A percentile compares a stretch with the other conserved stretches of the same genome.
phyloP scores from a whole-genome alignment of 1,284 basidiomycete species.

The Caloboletus firmus region DNA sequence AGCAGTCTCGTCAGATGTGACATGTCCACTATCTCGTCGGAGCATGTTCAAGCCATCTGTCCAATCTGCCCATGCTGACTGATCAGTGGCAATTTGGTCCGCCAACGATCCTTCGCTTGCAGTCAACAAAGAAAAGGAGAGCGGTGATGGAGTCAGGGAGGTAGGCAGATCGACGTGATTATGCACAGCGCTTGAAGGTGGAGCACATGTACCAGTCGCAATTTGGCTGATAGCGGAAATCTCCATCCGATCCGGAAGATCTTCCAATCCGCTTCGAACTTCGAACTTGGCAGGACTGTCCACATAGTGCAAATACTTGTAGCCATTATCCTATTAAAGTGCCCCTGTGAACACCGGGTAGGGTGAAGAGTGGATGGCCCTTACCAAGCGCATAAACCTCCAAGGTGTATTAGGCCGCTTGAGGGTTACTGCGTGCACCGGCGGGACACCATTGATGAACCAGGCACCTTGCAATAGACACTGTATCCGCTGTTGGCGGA shows the following conservation, averaged over 20 bases:
- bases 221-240: constrained; percentile 77
- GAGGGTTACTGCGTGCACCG: constrained; percentile 44
- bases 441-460: constrained; percentile 77
- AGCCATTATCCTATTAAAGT: constrained; percentile 62
- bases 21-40: constrained; percentile 74
- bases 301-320: constrained; percentile 80
- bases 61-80: constrained; percentile 91
- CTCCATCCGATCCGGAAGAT: constrained; percentile 84
- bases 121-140: constrained; percentile 79
- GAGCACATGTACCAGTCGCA: constrained; percentile 72
- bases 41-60: constrained; percentile 93
- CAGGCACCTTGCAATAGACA: constrained; percentile 88
- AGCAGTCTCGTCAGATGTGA: constrained; percentile 81
- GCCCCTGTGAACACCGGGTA: constrained; percentile 6
- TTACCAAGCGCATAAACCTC: constrained; percentile 77
- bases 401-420: constrained; percentile 64
- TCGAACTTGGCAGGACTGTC: constrained; percentile 77
- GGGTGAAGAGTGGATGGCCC: constrained; percentile 12
- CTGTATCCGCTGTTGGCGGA: constrained; percentile 87
- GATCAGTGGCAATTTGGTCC: constrained; percentile 85
- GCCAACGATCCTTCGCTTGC: constrained; percentile 76
- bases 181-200: constrained; percentile 61
- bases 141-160: constrained; percentile 58
- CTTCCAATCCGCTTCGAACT: constrained; percentile 79
- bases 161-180: constrained; percentile 60